Evolutionary conservation across 108 stramenopile genomes (phyloP), one percentile per base, ranked within the genome.

Genomic region (Cyclotella choctawhatcheeana): DNA sequence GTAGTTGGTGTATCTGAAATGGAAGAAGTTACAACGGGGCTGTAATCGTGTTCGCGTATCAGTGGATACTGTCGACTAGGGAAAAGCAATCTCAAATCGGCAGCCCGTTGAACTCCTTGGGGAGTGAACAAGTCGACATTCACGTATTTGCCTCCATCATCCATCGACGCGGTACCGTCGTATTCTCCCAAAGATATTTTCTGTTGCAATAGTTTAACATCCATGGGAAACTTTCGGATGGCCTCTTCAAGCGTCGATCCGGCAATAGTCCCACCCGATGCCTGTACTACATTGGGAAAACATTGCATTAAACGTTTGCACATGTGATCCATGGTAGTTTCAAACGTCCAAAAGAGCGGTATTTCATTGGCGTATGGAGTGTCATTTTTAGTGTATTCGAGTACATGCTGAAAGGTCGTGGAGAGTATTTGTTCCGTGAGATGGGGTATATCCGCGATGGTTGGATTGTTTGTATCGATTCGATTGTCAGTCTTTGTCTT

Each of bases 101-200:
- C 62, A 61, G 71, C 71, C 13, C 62, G 29, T 25, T 50, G 1
- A 0, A 72, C 61, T 18, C 71, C 71, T 5, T 61, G 26, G 1
- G 55, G 48, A 37, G 71, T 52, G 44, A 63, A 63, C 20, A 63
- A 52, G 26, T 72, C 62, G n/a, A 72, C 71, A 30, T 72, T 72
- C 62, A 72, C 61, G 27, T 64, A 72, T 52, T 59, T 58, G 0
- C 68, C 68, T 45, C 68, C 68, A 1, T 43, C 50, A 17, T 3
- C 17, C 5, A 52, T 18, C 10, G 61, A n/a, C n/a, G n/a, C n/a
- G n/a, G n/a, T n/a, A n/a, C n/a, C 24, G 14, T 1, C 40, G 1
- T 35, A n/a, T 14, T 29, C 13, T 58, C 34, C 62, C 22, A 64
- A 29, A 14, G 62, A 10, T 6, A 51, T 18, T 20, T 21, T 26